phyloP scores from a whole-genome alignment of 2,329 filamentous ascomycete genomes.

The Trichoderma sp. region DNA sequence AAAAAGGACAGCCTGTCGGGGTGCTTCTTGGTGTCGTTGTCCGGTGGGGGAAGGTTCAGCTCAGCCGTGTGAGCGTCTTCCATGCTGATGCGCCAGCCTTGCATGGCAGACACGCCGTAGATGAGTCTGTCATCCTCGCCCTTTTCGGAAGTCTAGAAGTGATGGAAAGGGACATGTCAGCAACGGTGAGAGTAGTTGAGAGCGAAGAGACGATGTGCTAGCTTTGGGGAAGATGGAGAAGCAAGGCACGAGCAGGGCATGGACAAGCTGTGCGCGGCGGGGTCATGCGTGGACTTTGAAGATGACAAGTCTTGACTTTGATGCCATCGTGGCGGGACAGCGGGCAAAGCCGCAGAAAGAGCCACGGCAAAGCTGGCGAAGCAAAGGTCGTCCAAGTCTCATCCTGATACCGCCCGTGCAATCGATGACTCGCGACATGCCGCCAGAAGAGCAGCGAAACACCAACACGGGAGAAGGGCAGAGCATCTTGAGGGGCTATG shows the following conservation, averaged over 20 bases:
- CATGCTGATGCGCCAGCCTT: constrained; percentile 99
- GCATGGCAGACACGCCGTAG: constrained; percentile 97
- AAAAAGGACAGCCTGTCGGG: constrained; percentile 87
- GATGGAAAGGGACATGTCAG: constrained; percentile 34
- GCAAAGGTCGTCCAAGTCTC: not conserved
- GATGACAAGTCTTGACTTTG: not conserved
- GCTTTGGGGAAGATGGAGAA: not conserved
- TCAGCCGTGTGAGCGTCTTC: constrained; percentile 92
- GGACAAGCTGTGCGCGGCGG: not conserved
- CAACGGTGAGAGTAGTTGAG: constrained; percentile 17
- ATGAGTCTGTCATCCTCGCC: constrained; percentile 91
- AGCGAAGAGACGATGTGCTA: not conserved
- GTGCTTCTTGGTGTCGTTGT: constrained; percentile 62
- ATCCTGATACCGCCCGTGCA: not conserved
- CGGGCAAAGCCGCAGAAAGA: not conserved
- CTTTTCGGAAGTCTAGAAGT: constrained; percentile 74
- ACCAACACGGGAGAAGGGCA: not conserved
- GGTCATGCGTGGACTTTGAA: constrained; percentile 20
- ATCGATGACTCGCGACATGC: not conserved
- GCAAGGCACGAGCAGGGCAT: not conserved
- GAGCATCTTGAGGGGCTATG: not conserved
- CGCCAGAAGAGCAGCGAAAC: not conserved
- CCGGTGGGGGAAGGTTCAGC: constrained; percentile 74
- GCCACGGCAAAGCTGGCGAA: no score
- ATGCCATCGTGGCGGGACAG: constrained; percentile 4